Evolutionary conservation across 148 eudicot genomes (phyloP).

Genomic region (Silene latifolia): DNA sequence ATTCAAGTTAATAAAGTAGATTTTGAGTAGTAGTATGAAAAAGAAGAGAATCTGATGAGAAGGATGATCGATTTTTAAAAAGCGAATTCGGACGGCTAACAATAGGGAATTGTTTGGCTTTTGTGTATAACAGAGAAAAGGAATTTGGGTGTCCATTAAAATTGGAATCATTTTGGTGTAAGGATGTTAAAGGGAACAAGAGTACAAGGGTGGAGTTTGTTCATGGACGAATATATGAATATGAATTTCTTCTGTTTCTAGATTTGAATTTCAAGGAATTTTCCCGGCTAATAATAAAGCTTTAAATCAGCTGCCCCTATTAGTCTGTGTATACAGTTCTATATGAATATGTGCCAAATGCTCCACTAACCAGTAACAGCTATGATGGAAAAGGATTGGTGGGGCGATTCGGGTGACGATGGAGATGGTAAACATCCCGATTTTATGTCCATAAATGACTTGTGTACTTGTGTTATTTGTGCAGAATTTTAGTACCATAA

Average conservation of each 20-base stretch:
- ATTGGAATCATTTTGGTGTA: constrained; percentile 16
- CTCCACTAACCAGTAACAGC: background rate
- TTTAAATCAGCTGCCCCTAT: too few species aligned
- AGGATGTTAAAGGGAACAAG: constrained; percentile 2
- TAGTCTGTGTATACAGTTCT: too few species aligned
- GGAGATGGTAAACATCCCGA: background rate
- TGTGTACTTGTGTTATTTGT: too few species aligned
- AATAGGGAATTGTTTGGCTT: constrained; percentile 21
- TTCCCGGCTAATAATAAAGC: constrained; percentile 37
- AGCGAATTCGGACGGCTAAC: constrained; percentile 42
- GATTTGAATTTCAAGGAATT: constrained; percentile 37
- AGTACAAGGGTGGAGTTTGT: background rate
- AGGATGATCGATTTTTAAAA: constrained; percentile 28
- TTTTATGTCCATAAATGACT: too few species aligned
- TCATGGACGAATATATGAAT: constrained; percentile 24
- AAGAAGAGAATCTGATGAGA: constrained; percentile 57
- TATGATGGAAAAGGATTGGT: background rate
- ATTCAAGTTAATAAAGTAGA: constrained; percentile 25
- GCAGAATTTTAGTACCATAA: too few species aligned
- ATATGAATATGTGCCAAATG: background rate
- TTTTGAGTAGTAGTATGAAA: constrained; percentile 20
- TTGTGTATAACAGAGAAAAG: constrained; percentile 22
- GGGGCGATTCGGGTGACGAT: background rate
- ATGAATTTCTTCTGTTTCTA: constrained; percentile 17
- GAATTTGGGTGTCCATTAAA: background rate